A percentile compares a stretch with the other conserved stretches of the same genome.
Conservation (phyloP, 371 early-diverging fungal species). For the Conidiobolus incongruus region DNA sequence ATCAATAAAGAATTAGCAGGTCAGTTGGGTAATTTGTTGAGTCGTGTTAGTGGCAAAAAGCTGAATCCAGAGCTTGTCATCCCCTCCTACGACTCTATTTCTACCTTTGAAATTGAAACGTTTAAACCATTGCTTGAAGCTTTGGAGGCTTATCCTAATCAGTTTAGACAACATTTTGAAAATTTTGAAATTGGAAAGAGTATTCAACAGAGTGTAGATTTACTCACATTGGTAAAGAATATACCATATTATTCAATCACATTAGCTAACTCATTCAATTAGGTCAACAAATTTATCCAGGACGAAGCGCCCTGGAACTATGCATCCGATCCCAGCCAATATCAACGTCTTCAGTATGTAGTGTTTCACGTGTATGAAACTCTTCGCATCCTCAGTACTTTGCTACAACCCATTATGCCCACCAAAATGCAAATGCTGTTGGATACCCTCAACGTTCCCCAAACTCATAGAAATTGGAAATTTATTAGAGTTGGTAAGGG, state of each 20-base stretch:
- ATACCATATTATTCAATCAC: background rate
- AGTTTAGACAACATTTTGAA: conserved; percentile 5
- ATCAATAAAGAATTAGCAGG: conserved; percentile 62
- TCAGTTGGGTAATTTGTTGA: conserved; percentile 70
- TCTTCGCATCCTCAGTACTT: conserved; percentile 40
- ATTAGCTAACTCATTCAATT: background rate
- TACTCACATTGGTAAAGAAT: background rate
- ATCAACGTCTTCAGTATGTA: conserved; percentile 25
- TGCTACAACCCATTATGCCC: conserved; percentile 80
- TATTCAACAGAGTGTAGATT: background rate
- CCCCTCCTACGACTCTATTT: background rate
- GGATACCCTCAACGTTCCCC: conserved; percentile 25
- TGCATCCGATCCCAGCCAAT: conserved; percentile 12
- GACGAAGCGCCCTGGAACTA: conserved; percentile 63
- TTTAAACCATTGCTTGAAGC: background rate
- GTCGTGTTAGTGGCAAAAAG: conserved; percentile 26
- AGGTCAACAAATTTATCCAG: conserved; percentile 53
- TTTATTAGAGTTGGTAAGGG: no score
- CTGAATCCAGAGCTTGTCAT: conserved; percentile 21
- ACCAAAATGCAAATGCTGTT: conserved; percentile 35
- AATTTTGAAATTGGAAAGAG: conserved; percentile 8
- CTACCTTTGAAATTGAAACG: background rate
- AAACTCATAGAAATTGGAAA: conserved; percentile 24
- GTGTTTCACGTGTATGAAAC: conserved; percentile 54
- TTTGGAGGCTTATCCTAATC: background rate